Conservation (phyloP, 1,284 basidiomycete species). For the Athelia sp. region DNA sequence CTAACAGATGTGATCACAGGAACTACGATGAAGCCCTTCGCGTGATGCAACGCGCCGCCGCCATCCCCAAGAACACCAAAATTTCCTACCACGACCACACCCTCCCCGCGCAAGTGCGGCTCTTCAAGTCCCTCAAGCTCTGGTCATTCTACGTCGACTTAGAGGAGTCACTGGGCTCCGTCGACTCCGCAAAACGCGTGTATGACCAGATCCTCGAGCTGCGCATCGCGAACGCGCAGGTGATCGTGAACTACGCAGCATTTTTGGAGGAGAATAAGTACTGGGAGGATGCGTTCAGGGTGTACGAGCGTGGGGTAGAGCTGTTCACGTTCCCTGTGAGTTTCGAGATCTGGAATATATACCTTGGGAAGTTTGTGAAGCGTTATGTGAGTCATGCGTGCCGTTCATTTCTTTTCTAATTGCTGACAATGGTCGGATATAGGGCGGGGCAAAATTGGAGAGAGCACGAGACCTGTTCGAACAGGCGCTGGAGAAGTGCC, state of each 20-base stretch:
- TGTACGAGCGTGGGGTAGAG: constrained; percentile 97
- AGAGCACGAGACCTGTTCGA: constrained; percentile 96
- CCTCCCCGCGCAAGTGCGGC: constrained; percentile 80
- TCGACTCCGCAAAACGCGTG: constrained; percentile 88
- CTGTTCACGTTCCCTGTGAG: constrained; percentile 97
- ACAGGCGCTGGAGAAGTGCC: constrained; percentile 95
- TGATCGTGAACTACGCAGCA: constrained; percentile 95
- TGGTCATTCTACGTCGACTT: constrained; percentile 99
- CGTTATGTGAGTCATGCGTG: constrained; percentile 84
- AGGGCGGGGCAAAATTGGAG: constrained; percentile 93
- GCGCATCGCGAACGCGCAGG: constrained; percentile 97
- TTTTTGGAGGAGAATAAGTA: constrained; percentile 98
- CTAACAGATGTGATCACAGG: constrained; percentile 33
- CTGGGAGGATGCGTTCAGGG: constrained; percentile 98
- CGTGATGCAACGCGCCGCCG: constrained; percentile 94
- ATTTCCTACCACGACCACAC: constrained; percentile 95
- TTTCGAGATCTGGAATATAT: constrained; percentile 99
- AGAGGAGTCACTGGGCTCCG: constrained; percentile 93
- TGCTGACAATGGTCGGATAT: not conserved
- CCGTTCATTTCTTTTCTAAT: not conserved
- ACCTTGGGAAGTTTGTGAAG: constrained; percentile 95
- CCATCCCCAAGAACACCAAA: constrained; percentile 85
- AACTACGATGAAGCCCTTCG: constrained; percentile 95
- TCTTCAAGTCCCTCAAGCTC: constrained; percentile 97
- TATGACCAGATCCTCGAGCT: constrained; percentile 98